Evolutionary conservation across 202 grass and related monocot genomes (phyloP).

Genomic region (Schoenoplectus tabernaemontani): DNA sequence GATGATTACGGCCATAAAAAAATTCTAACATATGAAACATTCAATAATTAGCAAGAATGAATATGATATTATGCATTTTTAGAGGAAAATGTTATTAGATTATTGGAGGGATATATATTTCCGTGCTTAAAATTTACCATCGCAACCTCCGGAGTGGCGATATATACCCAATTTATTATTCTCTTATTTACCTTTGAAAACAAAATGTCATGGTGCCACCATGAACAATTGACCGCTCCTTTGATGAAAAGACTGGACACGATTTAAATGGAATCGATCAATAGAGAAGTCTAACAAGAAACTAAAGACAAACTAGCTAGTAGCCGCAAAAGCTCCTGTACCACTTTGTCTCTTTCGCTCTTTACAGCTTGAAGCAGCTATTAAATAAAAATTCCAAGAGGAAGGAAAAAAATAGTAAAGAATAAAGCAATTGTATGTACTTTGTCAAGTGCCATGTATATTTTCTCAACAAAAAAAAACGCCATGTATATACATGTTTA

Average conservation of each 20-base stretch:
- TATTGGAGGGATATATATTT: no score
- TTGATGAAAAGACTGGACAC: not conserved
- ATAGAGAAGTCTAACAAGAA: not conserved
- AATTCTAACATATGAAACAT: no score
- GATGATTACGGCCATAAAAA: no score
- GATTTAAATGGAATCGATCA: not conserved
- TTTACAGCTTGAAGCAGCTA: constrained; percentile 4
- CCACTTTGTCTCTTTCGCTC: not conserved
- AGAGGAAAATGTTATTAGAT: no score
- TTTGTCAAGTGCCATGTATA: not conserved
- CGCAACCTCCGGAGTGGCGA: no score
- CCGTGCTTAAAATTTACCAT: no score
- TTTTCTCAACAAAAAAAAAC: no score
- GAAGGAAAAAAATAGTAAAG: not conserved
- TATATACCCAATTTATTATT: no score
- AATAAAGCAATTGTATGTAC: not conserved
- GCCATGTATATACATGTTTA: not conserved
- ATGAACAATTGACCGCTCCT: not conserved
- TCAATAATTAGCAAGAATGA: no score
- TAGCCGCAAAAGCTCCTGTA: not conserved
- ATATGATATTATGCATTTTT: no score
- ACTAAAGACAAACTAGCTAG: not conserved
- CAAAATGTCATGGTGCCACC: not conserved
- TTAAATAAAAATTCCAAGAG: not conserved
- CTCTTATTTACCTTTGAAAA: not conserved